A percentile compares a stretch with the other conserved stretches of the same genome.
Conservation (phyloP, 2,329 filamentous ascomycete species). For the Macrophomina pseudophaseolina region DNA sequence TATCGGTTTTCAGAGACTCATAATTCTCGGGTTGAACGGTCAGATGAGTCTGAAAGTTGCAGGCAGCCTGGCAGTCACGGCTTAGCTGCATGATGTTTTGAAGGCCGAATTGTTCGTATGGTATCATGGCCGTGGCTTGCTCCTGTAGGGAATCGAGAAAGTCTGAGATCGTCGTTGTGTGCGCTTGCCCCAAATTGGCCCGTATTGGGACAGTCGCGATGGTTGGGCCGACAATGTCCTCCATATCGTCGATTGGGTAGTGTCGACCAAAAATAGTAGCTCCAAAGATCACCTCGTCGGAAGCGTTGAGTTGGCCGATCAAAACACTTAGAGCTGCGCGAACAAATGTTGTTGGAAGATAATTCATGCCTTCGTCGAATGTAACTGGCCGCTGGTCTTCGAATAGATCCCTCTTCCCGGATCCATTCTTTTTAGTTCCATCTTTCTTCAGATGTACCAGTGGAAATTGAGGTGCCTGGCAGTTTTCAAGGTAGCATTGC, state of each 20-base stretch:
- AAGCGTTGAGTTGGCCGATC: constrained; percentile 29
- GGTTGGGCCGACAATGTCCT: constrained; percentile 32
- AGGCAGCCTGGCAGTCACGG: not conserved
- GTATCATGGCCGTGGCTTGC: not conserved
- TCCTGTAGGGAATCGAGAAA: constrained; percentile 20
- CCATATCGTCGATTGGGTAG: constrained; percentile 30
- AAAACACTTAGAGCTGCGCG: constrained; percentile 35
- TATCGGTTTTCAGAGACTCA: too few relatives aligned
- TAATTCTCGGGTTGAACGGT: not conserved
- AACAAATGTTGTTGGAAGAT: constrained; percentile 32
- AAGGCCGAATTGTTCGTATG: not conserved
- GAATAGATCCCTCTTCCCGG: too few relatives aligned
- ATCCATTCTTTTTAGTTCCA: too few relatives aligned
- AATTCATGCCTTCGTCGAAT: not conserved
- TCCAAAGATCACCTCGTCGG: constrained; percentile 36
- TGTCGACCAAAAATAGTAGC: constrained; percentile 34
- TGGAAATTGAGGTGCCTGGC: not conserved
- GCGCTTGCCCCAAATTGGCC: not conserved
- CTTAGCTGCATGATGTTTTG: not conserved
- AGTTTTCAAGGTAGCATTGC: not conserved
- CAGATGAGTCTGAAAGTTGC: not conserved
- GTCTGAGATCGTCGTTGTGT: not conserved
- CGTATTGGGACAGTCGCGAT: constrained; percentile 37
- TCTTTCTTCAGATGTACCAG: too few relatives aligned
- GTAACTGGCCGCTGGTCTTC: not conserved